Conservation (phyloP, 257 asterid species). For the Scutellaria baicalensis region DNA sequence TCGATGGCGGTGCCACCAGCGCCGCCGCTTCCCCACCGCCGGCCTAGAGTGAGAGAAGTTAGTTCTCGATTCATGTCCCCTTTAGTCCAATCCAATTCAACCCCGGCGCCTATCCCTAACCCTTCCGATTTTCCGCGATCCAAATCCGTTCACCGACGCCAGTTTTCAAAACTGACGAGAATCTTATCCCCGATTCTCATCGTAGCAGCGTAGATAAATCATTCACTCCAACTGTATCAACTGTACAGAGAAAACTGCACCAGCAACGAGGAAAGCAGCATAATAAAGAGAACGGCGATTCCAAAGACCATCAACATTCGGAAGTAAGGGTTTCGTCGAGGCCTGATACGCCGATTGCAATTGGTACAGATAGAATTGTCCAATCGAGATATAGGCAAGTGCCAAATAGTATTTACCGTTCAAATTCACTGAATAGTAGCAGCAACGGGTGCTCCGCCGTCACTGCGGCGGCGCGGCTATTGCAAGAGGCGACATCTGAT, state of each 20-base stretch:
- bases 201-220: constrained; percentile 9
- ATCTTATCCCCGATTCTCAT: constrained; percentile 12
- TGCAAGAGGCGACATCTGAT: constrained; percentile 55
- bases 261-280: constrained; percentile 18
- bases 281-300: constrained; percentile 25
- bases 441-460: constrained; percentile 28
- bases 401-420: constrained; percentile 28
- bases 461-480: constrained; percentile 60
- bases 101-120: constrained; percentile 20
- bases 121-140: constrained; percentile 27
- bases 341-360: constrained; percentile 50
- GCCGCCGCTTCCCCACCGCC: constrained; percentile 31
- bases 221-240: neutral
- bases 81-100: constrained; percentile 24
- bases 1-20: constrained; percentile 10
- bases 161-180: constrained; percentile 22
- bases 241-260: constrained; percentile 20
- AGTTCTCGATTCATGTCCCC: constrained; percentile 49
- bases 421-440: constrained; percentile 28
- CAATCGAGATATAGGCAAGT: constrained; percentile 56
- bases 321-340: constrained; percentile 34
- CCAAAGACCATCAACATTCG: constrained; percentile 21
- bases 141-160: constrained; percentile 31
- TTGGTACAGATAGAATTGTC: constrained; percentile 41
- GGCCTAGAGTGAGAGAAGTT: constrained; percentile 40